A percentile compares a stretch with the other conserved stretches of the same genome.
Evolutionary conservation across 176 grass and related monocot genomes (phyloP).

Genomic region (Microstegium vimineum): DNA sequence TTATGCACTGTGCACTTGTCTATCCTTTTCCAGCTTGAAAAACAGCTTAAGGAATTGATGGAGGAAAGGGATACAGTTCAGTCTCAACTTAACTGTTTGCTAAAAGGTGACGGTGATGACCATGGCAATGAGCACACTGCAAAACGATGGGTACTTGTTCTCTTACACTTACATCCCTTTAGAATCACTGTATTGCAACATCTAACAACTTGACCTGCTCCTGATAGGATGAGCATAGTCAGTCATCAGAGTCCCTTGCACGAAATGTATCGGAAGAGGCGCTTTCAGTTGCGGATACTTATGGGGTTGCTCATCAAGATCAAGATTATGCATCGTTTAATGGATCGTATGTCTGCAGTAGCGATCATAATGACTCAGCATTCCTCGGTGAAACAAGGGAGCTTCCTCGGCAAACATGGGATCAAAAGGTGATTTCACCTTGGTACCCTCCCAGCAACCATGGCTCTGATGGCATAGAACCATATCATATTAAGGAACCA

Average conservation of each 20-base stretch:
- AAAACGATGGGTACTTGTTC: slow-evolving; percentile 63
- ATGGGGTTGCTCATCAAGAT: slow-evolving; percentile 42
- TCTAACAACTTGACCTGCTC: slow-evolving; percentile 21
- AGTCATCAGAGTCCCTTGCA: slow-evolving; percentile 48
- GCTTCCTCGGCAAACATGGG: slow-evolving; percentile 27
- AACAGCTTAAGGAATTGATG: slow-evolving; percentile 78
- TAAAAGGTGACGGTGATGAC: slow-evolving; percentile 52
- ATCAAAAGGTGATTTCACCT: slow-evolving; percentile 21
- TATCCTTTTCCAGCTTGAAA: slow-evolving; percentile 61
- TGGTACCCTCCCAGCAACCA: slow-evolving; percentile 44
- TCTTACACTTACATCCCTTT: slow-evolving; percentile 2
- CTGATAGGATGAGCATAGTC: slow-evolving; percentile 69
- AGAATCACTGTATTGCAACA: neutral
- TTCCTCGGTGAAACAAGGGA: slow-evolving; percentile 24
- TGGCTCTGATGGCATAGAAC: slow-evolving; percentile 41
- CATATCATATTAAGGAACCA: slow-evolving; percentile 36
- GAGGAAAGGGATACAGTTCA: slow-evolving; percentile 85
- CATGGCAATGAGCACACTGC: slow-evolving; percentile 31
- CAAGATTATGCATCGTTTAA: slow-evolving; percentile 51
- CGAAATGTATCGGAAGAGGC: slow-evolving; percentile 53
- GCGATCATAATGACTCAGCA: slow-evolving; percentile 24
- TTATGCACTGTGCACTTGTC: neutral
- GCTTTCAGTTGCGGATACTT: slow-evolving; percentile 66
- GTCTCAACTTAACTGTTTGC: slow-evolving; percentile 80
- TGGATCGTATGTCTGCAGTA: slow-evolving; percentile 36